Conservation (phyloP, 2,329 filamentous ascomycete species). For the Alternaria gansuensis region DNA sequence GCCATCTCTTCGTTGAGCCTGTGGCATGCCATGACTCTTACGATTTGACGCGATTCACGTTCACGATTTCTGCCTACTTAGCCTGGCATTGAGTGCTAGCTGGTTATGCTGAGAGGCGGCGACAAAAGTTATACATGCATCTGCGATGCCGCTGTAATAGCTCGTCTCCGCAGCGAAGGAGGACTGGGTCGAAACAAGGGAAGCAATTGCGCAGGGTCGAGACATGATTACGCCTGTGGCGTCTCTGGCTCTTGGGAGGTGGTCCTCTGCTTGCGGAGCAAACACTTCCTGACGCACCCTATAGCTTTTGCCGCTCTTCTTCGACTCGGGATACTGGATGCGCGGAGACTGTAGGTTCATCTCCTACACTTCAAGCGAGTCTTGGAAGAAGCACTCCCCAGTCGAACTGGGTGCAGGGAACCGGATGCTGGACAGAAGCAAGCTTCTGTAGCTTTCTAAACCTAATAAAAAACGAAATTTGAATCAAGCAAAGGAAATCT, state of each 20-base stretch:
- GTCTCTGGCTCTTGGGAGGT: constrained; percentile 40
- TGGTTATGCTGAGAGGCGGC: constrained; percentile 50
- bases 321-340: constrained; percentile 26
- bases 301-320: constrained; percentile 47
- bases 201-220: constrained; percentile 31
- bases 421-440: constrained; percentile 61
- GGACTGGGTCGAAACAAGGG: constrained; percentile 22
- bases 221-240: constrained; percentile 47
- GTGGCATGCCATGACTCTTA: constrained; percentile 49
- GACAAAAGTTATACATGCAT: constrained; percentile 53
- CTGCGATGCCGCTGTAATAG: constrained; percentile 52
- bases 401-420: constrained; percentile 54
- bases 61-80: constrained; percentile 37
- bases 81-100: constrained; percentile 54
- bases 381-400: constrained; percentile 49
- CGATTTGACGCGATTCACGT: constrained; percentile 46
- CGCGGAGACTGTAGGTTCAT: constrained; percentile 60
- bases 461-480: constrained; percentile 50
- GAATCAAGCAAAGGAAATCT: constrained; percentile 7
- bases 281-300: constrained; percentile 40
- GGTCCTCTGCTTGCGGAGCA: constrained; percentile 53
- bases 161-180: constrained; percentile 40
- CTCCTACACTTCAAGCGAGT: constrained; percentile 63
- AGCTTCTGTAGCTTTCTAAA: constrained; percentile 54
- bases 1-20: constrained; percentile 49